Evolutionary conservation across 208 protist genomes (phyloP), one percentile per base, ranked within the genome.

Genomic region (Leptomonas pyrrhocoris): DNA sequence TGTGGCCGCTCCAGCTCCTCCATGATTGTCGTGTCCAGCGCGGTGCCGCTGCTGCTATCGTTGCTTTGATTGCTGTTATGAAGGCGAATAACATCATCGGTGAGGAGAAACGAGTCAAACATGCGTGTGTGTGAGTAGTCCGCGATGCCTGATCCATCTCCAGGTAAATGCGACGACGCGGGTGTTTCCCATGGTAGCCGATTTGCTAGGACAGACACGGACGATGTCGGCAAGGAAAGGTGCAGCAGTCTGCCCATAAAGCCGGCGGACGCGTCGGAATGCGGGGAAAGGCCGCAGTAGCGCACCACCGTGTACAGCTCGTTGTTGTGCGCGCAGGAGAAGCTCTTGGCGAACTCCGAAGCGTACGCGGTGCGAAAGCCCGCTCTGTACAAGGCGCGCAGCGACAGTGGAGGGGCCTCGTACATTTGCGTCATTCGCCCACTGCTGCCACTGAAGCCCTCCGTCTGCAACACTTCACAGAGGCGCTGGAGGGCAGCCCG

Each of bases 271-370:
- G 75, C 77, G 34, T 96, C 88, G 2, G 67, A 81, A 72, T 96
- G 90, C 57, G 90, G 79, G 15, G 90, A 76, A 9, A 92, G 74
- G 43, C 84, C 90, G 57, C 74, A 86, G 65, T 80, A 84, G 36
- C 74, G 73, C 53, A 81, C 72, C 1, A 94, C 66, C 16, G 78
- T 64, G 65, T 85, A 96, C 38, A 96, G 50, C 25, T 92, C 88
- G 28, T 77, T 70, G 61, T 90, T 90, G 69, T 88, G 84, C 31
- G 59, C 55, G 0, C 63, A 51, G 46, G 77, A 56, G 18, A 80
- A 71, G 28, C 42, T 48, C n/a, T 75, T 80, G 18, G 73, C 68
- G 21, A 93, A 73, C 18, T 88, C 80, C 2, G 73, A 77, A 19
- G 77, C 66, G 66, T 68, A 83, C 19, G 83, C 80, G 58, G 56